Conservation (phyloP, 1,139 yeast genomes). For the Suhomyces atakaporum region DNA sequence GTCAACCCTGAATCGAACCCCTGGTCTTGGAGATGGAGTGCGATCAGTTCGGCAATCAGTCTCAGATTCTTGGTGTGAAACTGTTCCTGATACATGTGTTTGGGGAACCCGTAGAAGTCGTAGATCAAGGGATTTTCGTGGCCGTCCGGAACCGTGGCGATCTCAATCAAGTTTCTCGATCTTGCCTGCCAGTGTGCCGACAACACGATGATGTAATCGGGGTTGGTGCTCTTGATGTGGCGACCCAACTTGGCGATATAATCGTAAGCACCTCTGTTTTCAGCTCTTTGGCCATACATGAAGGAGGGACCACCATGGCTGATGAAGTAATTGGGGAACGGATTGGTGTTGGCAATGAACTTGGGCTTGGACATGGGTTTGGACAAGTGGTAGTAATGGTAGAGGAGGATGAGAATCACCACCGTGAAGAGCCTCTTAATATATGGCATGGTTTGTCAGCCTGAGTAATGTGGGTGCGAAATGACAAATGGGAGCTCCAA, state of each 20-base stretch:
- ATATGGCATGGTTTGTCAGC: too few species aligned
- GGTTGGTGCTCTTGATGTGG: constrained; percentile 53
- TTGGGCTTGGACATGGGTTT: too few species aligned
- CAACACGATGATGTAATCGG: constrained; percentile 64
- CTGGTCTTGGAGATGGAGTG: constrained; percentile 35
- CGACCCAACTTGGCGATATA: constrained; percentile 51
- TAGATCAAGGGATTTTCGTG: constrained; percentile 52
- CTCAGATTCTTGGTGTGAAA: constrained; percentile 53
- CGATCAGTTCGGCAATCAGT: constrained; percentile 46
- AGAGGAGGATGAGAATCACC: too few species aligned
- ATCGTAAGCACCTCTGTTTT: constrained; percentile 63
- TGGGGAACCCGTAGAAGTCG: constrained; percentile 75
- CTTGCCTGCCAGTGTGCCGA: constrained; percentile 79
- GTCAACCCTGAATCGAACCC: constrained; percentile 50
- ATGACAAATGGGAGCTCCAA: too few species aligned
- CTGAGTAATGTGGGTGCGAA: too few species aligned
- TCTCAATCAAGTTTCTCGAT: constrained; percentile 44
- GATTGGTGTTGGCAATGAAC: constrained; percentile 20
- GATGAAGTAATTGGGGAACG: constrained; percentile 61
- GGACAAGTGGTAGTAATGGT: not conserved
- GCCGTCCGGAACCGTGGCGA: constrained; percentile 38
- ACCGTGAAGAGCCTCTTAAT: too few species aligned
- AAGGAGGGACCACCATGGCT: constrained; percentile 84
- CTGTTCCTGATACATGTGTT: constrained; percentile 59
- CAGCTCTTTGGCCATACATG: constrained; percentile 49